Base-by-base conservation (phyloP, 2,329 filamentous ascomycete genomes). In the Aspergillus jensenii region DNA sequence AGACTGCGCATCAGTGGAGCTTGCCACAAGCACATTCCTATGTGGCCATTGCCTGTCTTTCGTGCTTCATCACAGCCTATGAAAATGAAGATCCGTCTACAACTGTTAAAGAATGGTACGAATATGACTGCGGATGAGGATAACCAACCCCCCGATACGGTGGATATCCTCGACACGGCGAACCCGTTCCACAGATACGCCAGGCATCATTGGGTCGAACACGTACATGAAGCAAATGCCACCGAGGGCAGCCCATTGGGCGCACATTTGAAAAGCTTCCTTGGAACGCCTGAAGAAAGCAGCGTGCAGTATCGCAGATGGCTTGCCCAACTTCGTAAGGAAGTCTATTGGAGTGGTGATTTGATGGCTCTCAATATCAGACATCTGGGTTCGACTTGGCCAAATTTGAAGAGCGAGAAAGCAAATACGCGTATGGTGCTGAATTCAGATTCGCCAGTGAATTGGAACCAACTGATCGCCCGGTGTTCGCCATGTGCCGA, bases 251-350 rank as follows among this genome's bases (percentile, higher is more conserved):
- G 19, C 27, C 12, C 9, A 25, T 25, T 25, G 23, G 23, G 23
- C 23, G 23, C 55, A 14, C 55, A 53, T 21, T 27, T 62, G 43
- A 60, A 62, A 39, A 27, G 4, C 3, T 62, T 62, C 51, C 56
- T 61, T 9, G 59, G 56, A 21, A 50, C 52, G 14, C 58, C 60
- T 2, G 23, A 54, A 8, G 47, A 47, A 15, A 52, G 58, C 52
- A 60, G 55, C 45, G 14, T 31, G 37, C 55, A 62, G 14, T 62
- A 59, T 23, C 48, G 39, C 12, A 58, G 48, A 54, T 62, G 58
- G 57, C 31, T 25, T 25, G 23, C 23, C 5, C 23, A 25, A 25
- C 3, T 25, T 3, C 23, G 3, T 5, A 25, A 25, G 23, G 23
- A 25, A 25, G 23, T 7, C 23, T 2, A 4, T 25, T 25, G 23